These are phyloP conservation scores for Phyllostachys edulis DNA, from an alignment of 176 grass and related monocot genomes.

Conservation along the genomic window DNA sequence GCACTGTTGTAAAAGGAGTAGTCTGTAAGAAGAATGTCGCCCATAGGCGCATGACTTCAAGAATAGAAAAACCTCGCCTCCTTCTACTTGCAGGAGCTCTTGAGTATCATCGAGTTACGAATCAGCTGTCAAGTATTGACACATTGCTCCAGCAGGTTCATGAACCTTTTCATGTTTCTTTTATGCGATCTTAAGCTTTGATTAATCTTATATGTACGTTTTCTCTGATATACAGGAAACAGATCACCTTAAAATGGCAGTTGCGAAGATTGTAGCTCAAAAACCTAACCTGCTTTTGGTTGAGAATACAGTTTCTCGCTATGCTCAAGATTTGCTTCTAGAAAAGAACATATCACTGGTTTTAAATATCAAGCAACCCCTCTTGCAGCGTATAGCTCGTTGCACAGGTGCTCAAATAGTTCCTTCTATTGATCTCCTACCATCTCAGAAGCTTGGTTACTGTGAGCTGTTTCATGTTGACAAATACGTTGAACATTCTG, in stretches of 20 bases:
- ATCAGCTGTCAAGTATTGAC: conserved; percentile 91
- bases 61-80: conserved; percentile 82
- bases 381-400: conserved; percentile 75
- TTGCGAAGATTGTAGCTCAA: conserved; percentile 92
- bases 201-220: conserved; percentile 25
- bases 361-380: conserved; percentile 90
- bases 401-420: conserved; percentile 92
- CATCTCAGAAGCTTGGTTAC: conserved; percentile 73
- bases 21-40: conserved; percentile 98
- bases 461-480: conserved; percentile 94
- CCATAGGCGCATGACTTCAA: conserved; percentile 84
- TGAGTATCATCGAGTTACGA: conserved; percentile 88
- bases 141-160: conserved; percentile 90
- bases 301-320: conserved; percentile 88
- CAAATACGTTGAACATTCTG: conserved; percentile 72
- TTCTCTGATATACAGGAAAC: conserved; percentile 63
- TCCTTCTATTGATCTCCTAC: conserved; percentile 77
- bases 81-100: conserved; percentile 89
- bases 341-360: conserved; percentile 89
- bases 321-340: conserved; percentile 85
- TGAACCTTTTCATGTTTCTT: conserved; percentile 41
- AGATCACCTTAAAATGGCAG: conserved; percentile 98
- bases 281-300: conserved; percentile 87
- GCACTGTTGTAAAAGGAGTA: conserved; percentile 86
- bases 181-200: conserved; percentile 1